Percentiles rank a stretch among this genome's conserved stretches.
Evolutionary conservation across 2,329 filamentous ascomycete species (phyloP).

Genomic region (Incumbomyces delicatus): DNA sequence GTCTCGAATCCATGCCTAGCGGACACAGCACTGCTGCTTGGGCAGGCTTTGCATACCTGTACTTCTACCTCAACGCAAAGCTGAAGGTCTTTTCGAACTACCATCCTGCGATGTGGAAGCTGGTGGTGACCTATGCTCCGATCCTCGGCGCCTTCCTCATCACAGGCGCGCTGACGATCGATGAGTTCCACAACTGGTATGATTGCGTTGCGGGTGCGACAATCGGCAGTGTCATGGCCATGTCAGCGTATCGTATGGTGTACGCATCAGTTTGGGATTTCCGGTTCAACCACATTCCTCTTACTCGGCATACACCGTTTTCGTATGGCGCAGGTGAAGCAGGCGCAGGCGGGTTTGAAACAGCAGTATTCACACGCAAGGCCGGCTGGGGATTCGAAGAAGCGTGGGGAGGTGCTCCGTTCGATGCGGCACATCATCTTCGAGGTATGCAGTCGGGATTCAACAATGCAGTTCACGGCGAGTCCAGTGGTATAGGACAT

Average conservation of each 20-base stretch:
- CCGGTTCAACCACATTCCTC: conserved; percentile 56
- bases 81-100: conserved; percentile 66
- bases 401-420: conserved; percentile 33
- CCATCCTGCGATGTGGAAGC: conserved; percentile 65
- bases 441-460: conserved; percentile 15
- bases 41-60: conserved; percentile 47
- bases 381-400: conserved; percentile 49
- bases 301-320: conserved; percentile 50
- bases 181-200: conserved; percentile 68
- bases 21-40: conserved; percentile 61
- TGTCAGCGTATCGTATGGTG: conserved; percentile 56
- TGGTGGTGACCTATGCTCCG: conserved; percentile 54
- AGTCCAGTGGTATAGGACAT: background rate
- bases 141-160: conserved; percentile 59
- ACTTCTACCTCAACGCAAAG: conserved; percentile 67
- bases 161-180: conserved; percentile 59
- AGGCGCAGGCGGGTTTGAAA: conserved; percentile 37
- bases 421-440: conserved; percentile 28
- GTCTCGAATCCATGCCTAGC: conserved; percentile 60
- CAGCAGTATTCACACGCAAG: conserved; percentile 49
- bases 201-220: conserved; percentile 57
- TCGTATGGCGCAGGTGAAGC: conserved; percentile 34
- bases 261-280: conserved; percentile 62
- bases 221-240: conserved; percentile 57
- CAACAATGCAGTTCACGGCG: conserved; percentile 11